Evolutionary conservation across 768 basidiomycete species (phyloP).

Genomic region (Suillus spraguei): DNA sequence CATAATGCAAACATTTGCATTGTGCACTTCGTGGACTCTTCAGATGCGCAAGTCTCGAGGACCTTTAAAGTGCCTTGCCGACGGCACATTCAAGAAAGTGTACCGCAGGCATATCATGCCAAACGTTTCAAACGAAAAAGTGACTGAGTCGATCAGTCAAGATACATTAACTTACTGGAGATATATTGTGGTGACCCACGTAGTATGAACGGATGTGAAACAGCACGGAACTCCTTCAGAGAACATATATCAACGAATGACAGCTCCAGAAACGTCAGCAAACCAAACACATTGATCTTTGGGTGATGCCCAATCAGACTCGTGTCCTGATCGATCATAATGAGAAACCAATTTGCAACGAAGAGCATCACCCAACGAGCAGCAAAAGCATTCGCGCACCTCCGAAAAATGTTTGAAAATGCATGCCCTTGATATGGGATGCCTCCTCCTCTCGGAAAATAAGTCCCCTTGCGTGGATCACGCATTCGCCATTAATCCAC

Average conservation of each 20-base stretch:
- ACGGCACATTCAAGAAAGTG: background rate
- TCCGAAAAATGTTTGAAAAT: conserved; percentile 81
- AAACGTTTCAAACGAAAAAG: background rate
- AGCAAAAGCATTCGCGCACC: conserved; percentile 38
- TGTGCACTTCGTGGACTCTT: conserved; percentile 12
- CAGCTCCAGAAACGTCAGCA: conserved; percentile 53
- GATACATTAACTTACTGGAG: background rate
- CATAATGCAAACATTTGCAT: conserved; percentile 17
- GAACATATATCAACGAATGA: conserved; percentile 21
- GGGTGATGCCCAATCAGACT: conserved; percentile 61
- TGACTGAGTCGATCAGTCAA: background rate
- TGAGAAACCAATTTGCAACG: background rate
- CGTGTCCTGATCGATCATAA: conserved; percentile 42
- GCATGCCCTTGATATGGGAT: conserved; percentile 62
- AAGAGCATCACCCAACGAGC: background rate
- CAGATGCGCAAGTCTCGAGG: background rate
- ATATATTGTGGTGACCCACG: background rate
- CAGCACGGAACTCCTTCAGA: background rate
- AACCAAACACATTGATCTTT: conserved; percentile 63
- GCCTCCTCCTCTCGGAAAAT: conserved; percentile 42
- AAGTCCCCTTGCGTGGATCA: conserved; percentile 53
- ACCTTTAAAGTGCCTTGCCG: background rate
- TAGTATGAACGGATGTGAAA: background rate
- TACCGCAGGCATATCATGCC: background rate
- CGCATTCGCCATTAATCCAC: conserved; percentile 61